Evolutionary conservation across 768 basidiomycete genomes (phyloP).

Genomic region (Mycena indigotica): DNA sequence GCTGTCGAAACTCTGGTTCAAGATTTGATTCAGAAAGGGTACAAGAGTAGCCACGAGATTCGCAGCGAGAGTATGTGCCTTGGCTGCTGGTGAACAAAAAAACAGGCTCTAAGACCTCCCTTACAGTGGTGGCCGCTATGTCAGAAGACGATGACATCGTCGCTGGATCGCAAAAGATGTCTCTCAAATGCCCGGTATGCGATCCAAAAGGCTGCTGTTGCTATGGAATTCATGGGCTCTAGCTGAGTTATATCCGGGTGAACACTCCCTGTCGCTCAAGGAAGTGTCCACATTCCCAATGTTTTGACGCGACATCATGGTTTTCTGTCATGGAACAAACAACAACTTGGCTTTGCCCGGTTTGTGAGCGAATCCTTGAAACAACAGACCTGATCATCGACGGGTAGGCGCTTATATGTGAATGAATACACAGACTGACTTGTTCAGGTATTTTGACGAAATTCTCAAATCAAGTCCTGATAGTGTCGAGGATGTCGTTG

Average conservation of each 20-base stretch:
- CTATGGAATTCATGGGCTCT: neutral
- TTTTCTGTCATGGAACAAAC: constrained; percentile 95
- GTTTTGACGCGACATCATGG: constrained; percentile 96
- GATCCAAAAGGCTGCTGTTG: constrained; percentile 9
- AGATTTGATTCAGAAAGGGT: constrained; percentile 68
- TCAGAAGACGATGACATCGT: constrained; percentile 90
- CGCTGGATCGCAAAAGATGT: constrained; percentile 87
- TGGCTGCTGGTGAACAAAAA: neutral
- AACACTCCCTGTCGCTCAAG: constrained; percentile 81
- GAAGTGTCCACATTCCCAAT: constrained; percentile 88
- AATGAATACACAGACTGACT: constrained; percentile 2
- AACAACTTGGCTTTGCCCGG: constrained; percentile 93
- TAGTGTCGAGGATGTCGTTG: constrained; percentile 85
- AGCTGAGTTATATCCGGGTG: constrained; percentile 88
- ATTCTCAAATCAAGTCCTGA: constrained; percentile 81
- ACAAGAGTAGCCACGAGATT: constrained; percentile 63
- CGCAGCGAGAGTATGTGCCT: constrained; percentile 65
- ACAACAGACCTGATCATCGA: constrained; percentile 87
- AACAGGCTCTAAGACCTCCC: neutral
- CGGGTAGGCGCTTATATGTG: constrained; percentile 70
- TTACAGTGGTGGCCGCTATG: constrained; percentile 57
- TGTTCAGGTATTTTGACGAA: constrained; percentile 77
- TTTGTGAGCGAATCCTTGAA: constrained; percentile 81
- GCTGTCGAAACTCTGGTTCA: constrained; percentile 71
- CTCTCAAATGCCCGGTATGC: constrained; percentile 92